Evolutionary conservation across 805 yeast genomes (phyloP).

Genomic region (Candida caryicola): DNA sequence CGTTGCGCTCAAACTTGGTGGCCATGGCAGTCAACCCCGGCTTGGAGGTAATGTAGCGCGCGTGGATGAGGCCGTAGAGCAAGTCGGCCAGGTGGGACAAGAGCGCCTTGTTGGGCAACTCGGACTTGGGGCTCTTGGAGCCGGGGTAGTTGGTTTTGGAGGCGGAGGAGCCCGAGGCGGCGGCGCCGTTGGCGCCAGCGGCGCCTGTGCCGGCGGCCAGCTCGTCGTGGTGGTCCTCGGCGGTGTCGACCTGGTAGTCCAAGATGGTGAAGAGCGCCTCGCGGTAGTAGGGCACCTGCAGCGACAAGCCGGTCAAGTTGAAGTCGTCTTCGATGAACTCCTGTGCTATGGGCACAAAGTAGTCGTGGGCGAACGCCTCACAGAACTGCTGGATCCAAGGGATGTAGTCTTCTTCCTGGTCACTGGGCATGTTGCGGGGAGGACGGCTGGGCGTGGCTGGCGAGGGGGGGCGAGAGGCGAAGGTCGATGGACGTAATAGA

Average conservation of each 20-base stretch:
- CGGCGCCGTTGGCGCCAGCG: conserved; percentile 5
- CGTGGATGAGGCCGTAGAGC: conserved; percentile 90
- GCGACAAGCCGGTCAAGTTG: conserved; percentile 84
- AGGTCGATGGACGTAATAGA: too few relatives aligned
- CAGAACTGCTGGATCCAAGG: conserved; percentile 86
- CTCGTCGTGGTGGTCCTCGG: conserved; percentile 31
- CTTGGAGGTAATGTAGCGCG: conserved; percentile 82
- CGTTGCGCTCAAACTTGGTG: conserved; percentile 84
- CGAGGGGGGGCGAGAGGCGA: too few relatives aligned
- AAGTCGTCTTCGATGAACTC: conserved; percentile 96
- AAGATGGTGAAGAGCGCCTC: conserved; percentile 89
- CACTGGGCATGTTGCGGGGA: conserved; percentile 35
- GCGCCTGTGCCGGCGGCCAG: conserved; percentile 5
- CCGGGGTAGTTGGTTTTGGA: conserved; percentile 10
- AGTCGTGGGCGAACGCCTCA: conserved; percentile 78
- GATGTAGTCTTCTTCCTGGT: conserved; percentile 54
- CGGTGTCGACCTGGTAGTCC: conserved; percentile 66
- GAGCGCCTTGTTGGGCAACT: conserved; percentile 66
- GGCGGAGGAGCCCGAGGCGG: conserved; percentile 4
- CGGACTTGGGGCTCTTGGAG: conserved; percentile 45
- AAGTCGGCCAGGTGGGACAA: conserved; percentile 90
- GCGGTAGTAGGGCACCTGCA: conserved; percentile 84
- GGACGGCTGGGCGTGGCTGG: background rate
- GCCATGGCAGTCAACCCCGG: conserved; percentile 90
- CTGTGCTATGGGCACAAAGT: conserved; percentile 85